Evolutionary conservation across 2,329 filamentous ascomycete genomes (phyloP).

Genomic region (Diaporthe nobilis): DNA sequence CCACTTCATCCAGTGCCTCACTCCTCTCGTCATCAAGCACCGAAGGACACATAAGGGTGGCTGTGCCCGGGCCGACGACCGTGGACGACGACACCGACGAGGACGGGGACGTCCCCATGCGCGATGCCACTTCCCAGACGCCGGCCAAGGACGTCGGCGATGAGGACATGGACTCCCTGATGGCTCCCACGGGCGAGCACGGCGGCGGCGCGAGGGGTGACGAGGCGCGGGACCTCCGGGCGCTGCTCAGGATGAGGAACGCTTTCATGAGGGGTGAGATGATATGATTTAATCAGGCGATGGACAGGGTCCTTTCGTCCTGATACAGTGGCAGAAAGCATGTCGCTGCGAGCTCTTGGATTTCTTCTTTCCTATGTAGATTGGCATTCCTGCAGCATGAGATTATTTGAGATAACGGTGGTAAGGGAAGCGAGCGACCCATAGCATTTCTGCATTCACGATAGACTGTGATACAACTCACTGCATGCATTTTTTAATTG

Average conservation of each 20-base stretch:
- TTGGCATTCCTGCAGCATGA: background rate
- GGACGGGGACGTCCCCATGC: slow-evolving; percentile 29
- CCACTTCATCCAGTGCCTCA: background rate
- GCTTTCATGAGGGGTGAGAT: slow-evolving; percentile 38
- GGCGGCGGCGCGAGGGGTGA: background rate
- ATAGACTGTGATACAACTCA: background rate
- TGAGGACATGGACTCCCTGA: background rate
- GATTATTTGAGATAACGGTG: background rate
- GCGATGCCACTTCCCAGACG: background rate
- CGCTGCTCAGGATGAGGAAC: slow-evolving; percentile 35
- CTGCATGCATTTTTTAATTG: background rate
- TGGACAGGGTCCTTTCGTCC: no score
- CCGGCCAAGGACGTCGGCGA: background rate
- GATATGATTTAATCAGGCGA: background rate
- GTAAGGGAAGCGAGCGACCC: background rate
- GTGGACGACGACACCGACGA: background rate
- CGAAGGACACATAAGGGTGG: background rate
- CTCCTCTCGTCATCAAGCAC: background rate
- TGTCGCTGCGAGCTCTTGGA: no score
- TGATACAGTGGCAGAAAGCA: background rate
- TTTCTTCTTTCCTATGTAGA: background rate
- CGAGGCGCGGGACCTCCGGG: slow-evolving; percentile 14
- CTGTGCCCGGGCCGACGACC: no score
- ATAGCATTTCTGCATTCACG: background rate
- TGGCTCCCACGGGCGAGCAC: background rate